Evolutionary conservation across 305 asterid genomes (phyloP).

Genomic region (Coffea humblotiana): DNA sequence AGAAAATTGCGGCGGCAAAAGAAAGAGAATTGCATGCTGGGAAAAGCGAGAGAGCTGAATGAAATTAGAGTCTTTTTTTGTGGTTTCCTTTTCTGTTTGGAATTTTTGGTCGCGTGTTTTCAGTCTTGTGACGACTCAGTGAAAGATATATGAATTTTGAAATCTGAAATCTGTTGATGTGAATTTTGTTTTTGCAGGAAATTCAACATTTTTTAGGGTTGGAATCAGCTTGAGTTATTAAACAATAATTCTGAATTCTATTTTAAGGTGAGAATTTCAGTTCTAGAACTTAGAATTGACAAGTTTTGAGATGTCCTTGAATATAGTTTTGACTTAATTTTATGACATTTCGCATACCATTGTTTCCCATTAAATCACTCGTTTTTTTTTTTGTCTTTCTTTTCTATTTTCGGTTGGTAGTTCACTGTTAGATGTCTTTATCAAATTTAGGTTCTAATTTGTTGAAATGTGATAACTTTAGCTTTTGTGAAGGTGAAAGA

Average conservation of each 20-base stretch:
- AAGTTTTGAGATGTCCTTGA: neutral
- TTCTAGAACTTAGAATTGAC: neutral
- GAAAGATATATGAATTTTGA: neutral
- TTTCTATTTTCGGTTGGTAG: too few relatives aligned
- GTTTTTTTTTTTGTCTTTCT: neutral
- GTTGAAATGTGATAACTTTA: neutral
- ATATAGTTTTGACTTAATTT: neutral
- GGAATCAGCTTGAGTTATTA: neutral
- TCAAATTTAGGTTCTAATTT: neutral
- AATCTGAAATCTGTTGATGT: neutral
- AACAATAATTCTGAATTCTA: neutral
- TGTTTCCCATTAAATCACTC: neutral
- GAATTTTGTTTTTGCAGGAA: neutral
- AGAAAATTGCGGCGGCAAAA: neutral
- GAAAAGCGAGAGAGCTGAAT: neutral
- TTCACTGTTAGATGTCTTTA: neutral
- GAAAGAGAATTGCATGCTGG: slow-evolving; percentile 14
- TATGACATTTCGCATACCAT: neutral
- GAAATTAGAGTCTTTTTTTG: neutral
- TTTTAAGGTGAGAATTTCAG: slow-evolving; percentile 5
- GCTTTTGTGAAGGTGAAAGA: neutral
- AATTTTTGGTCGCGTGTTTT: neutral
- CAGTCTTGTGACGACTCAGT: neutral
- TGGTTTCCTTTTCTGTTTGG: neutral
- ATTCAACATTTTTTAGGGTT: neutral